phyloP scores from a whole-genome alignment of 75 land plant species.

The Sequoia sempervirens region DNA sequence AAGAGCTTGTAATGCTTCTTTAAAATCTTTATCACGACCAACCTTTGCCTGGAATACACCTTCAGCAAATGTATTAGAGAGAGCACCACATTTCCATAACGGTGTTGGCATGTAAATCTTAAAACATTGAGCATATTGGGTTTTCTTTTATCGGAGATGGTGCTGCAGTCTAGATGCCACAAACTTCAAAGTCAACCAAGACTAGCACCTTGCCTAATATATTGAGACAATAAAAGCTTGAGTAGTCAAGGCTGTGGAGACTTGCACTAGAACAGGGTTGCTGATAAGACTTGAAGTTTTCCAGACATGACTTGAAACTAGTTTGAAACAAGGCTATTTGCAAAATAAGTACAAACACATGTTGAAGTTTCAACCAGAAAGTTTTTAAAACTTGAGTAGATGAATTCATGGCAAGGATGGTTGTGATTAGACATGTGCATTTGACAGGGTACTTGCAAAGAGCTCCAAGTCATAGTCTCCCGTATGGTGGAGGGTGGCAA shows the following conservation, averaged over 20 bases:
- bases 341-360: neutral
- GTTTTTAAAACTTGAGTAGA: neutral
- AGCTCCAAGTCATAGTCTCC: neutral
- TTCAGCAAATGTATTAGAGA: neutral
- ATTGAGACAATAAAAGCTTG: neutral
- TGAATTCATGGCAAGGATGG: neutral
- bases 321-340: neutral
- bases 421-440: no score
- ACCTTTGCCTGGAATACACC: conserved; percentile 43
- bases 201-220: neutral
- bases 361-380: neutral
- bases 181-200: neutral
- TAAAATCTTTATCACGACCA: conserved; percentile 29
- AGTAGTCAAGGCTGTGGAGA: neutral
- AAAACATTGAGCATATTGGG: neutral
- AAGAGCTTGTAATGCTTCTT: conserved; percentile 38
- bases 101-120: neutral
- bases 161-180: neutral
- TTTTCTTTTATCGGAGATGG: neutral
- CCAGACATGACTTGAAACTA: neutral
- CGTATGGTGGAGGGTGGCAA: neutral
- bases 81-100: neutral
- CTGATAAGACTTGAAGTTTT: neutral
- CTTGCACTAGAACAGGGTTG: neutral
- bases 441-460: neutral